Evolutionary conservation across 2,329 filamentous ascomycete species (phyloP).

Genomic region (Bipolaris victoriae): DNA sequence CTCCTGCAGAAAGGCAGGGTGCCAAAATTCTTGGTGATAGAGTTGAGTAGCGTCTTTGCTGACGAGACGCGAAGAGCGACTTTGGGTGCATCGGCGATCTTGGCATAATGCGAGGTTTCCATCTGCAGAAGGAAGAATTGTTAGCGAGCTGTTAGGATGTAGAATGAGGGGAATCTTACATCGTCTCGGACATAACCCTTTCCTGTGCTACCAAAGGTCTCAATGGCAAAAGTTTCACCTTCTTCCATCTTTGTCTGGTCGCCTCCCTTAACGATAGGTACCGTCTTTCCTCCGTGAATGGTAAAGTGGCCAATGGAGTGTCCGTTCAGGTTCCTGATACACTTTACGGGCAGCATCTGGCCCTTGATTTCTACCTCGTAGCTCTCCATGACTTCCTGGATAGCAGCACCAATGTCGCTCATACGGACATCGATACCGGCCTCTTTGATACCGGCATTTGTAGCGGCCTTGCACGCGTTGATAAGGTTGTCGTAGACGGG

Average conservation of each 20-base stretch:
- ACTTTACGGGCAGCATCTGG: conserved; percentile 78
- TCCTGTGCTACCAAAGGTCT: conserved; percentile 93
- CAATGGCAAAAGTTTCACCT: conserved; percentile 92
- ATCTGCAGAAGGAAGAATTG: conserved; percentile 51
- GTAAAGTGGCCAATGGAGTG: conserved; percentile 89
- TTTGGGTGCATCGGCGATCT: conserved; percentile 73
- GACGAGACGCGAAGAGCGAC: conserved; percentile 78
- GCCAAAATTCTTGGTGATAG: conserved; percentile 96
- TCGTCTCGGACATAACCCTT: conserved; percentile 88
- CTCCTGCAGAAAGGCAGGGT: conserved; percentile 89
- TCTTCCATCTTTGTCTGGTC: conserved; percentile 98
- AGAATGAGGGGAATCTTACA: conserved; percentile 52
- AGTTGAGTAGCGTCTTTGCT: conserved; percentile 82
- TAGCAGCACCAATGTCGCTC: conserved; percentile 79
- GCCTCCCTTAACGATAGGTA: conserved; percentile 88
- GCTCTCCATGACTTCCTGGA: conserved; percentile 92
- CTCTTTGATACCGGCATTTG: conserved; percentile 79
- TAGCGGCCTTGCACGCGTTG: conserved; percentile 70
- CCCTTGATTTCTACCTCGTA: conserved; percentile 87
- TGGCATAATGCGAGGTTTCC: conserved; percentile 89
- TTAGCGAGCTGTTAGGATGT: neutral
- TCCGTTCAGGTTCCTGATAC: conserved; percentile 84
- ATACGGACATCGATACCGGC: conserved; percentile 92
- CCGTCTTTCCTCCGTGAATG: conserved; percentile 91
- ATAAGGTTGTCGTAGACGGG: conserved; percentile 72